Evolutionary conservation across 1,284 basidiomycete genomes (phyloP).

Genomic region (Kalmanozyma brasiliensis): DNA sequence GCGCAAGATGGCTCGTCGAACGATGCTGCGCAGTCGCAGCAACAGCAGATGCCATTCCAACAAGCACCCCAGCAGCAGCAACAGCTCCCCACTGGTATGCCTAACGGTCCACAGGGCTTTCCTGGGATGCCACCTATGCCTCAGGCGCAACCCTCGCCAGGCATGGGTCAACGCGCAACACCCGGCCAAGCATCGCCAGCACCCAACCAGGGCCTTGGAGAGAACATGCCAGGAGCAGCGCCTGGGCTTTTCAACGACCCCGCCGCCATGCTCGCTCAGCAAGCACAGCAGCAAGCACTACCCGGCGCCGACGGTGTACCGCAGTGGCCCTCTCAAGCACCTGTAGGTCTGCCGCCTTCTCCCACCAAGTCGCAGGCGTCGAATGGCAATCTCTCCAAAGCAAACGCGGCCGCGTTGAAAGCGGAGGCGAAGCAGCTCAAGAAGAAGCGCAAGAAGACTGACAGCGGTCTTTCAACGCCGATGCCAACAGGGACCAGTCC

Average conservation of each 20-base stretch:
- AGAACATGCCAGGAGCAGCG: slow-evolving; percentile 25
- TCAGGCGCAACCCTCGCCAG: slow-evolving; percentile 18
- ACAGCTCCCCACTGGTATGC: slow-evolving; percentile 5
- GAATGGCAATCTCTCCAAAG: slow-evolving; percentile 24
- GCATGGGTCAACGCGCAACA: slow-evolving; percentile 7
- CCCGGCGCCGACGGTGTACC: slow-evolving; percentile 23
- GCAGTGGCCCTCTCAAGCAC: slow-evolving; percentile 38
- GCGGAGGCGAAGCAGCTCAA: slow-evolving; percentile 34
- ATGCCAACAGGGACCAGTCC: slow-evolving; percentile 11
- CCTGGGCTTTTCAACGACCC: slow-evolving; percentile 26
- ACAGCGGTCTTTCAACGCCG: slow-evolving; percentile 17
- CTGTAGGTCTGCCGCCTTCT: slow-evolving; percentile 22
- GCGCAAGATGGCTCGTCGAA: not conserved
- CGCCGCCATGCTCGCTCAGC: slow-evolving; percentile 26
- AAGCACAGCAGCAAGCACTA: slow-evolving; percentile 24
- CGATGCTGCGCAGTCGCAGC: not conserved
- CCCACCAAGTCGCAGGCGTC: slow-evolving; percentile 25
- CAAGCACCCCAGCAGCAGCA: slow-evolving; percentile 5
- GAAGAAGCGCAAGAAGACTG: slow-evolving; percentile 50
- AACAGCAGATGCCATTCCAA: slow-evolving; percentile 6
- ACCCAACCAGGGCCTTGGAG: slow-evolving; percentile 26
- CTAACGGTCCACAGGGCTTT: slow-evolving; percentile 11
- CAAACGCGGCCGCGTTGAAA: slow-evolving; percentile 23
- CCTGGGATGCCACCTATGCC: slow-evolving; percentile 21
- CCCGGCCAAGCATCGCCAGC: slow-evolving; percentile 29